These are phyloP conservation scores for Aspergillus ibericus DNA, from an alignment of 2,329 filamentous ascomycete genomes.

Conservation along the genomic window DNA sequence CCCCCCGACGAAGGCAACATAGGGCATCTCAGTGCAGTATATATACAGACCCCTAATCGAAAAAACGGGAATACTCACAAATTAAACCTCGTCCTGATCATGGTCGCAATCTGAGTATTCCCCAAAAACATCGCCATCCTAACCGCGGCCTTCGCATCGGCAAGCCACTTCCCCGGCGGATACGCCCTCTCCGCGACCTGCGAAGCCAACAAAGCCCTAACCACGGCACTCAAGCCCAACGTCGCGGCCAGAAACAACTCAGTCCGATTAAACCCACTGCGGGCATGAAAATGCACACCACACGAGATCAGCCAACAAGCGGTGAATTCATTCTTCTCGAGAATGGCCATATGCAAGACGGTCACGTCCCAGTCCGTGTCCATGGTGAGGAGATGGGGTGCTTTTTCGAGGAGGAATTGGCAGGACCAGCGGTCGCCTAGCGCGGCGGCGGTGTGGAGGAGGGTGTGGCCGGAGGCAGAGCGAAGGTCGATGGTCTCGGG, in stretches of 20 bases:
- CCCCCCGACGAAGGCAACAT: no score
- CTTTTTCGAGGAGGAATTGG: background rate
- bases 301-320: background rate
- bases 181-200: background rate
- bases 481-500: background rate
- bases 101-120: background rate
- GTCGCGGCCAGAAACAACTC: background rate
- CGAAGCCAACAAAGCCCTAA: background rate
- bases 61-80: background rate
- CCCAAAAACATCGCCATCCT: background rate
- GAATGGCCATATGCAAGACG: background rate
- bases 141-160: background rate
- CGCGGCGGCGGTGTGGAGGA: background rate
- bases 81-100: background rate
- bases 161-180: background rate
- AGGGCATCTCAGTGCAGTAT: no score
- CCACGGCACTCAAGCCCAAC: background rate
- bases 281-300: background rate
- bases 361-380: background rate
- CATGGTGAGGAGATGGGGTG: background rate
- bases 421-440: background rate
- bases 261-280: background rate
- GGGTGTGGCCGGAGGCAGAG: background rate
- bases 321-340: background rate
- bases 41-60: no score